Base-by-base conservation (phyloP, 1,284 basidiomycete species). In the Marasmius sp. region DNA sequence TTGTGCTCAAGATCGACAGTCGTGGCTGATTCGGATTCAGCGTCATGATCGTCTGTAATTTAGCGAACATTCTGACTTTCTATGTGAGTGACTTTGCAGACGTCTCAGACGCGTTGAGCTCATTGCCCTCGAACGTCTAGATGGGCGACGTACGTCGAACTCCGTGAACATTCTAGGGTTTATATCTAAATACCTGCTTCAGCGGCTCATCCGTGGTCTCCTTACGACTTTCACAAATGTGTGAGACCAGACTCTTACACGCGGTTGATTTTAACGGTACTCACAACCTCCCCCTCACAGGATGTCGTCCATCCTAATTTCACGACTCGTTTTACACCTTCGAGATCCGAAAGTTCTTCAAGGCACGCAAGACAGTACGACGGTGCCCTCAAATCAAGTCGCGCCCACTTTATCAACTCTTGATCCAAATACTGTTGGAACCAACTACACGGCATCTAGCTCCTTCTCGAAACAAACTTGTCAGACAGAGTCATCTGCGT, bases 291-390 rank as follows among this genome's bases (percentile, higher is more conserved):
- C 47, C 59, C 37, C 5, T 58, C 4, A 50, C 48, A 81, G 79
- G 16, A 68, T 81, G 10, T 79, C 76, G 0, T 74, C 75, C 3
- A 69, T 75, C 8, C 71, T 81, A 73, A 75, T 79, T 3, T 77
- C 78, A 3, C 71, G 79, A 33, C 65, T 81, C n/a, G 74, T 78
- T 74, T 71, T 81, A 45, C 81, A 81, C 59, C 63, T 81, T 7
- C 76, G 78, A 3, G 69, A 75, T 54, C 74, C 74, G 20, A 22
- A 14, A 14, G 9, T n/a, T 9, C 27, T 50, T 4, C 11, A 11
- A 12, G 48, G 11, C 20, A 50, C 48, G 18, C 20, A 12, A 22
- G 9, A 50, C 20, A 50, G 48, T 7, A 22, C 16, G 11, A 50
- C 48, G n/a, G 27, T 50, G 9, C 43, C 5, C 27, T 27, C 27